These are phyloP conservation scores for Lactuca saligna DNA, from an alignment of 129 eudicot genomes.

Conservation along the genomic window DNA sequence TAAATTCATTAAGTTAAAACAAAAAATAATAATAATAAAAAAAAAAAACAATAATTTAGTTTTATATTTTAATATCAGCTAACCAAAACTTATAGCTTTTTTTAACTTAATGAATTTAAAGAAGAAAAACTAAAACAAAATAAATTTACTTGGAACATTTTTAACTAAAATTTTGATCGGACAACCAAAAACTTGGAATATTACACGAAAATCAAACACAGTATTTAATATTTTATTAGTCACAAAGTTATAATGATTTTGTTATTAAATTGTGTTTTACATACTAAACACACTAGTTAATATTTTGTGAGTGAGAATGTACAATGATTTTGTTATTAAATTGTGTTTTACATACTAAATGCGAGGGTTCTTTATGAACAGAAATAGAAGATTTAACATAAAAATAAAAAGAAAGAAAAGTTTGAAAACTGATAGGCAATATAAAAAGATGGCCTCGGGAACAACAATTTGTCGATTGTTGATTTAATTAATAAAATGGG, in stretches of 20 bases:
- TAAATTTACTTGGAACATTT: background rate
- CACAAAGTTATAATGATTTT: background rate
- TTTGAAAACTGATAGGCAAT: slow-evolving; percentile 11
- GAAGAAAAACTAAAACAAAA: no score
- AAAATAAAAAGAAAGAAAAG: slow-evolving; percentile 10
- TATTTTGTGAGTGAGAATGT: no score
- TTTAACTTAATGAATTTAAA: no score
- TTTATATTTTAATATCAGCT: no score
- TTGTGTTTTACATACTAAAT: background rate
- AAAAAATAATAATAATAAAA: no score
- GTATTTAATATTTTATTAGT: background rate
- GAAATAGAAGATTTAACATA: background rate
- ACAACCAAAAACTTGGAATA: background rate
- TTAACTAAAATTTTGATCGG: no score
- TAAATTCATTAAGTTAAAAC: no score
- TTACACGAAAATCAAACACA: background rate
- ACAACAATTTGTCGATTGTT: slow-evolving; percentile 32
- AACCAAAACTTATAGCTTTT: no score
- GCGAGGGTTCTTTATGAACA: background rate
- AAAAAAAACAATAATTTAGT: no score
- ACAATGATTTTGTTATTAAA: no score
- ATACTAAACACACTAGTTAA: no score
- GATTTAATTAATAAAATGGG: slow-evolving; percentile 19
- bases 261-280: no score
- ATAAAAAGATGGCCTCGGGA: slow-evolving; percentile 33